Conservation (phyloP, 495 filamentous ascomycete species). For the Entonaema liquescens region DNA sequence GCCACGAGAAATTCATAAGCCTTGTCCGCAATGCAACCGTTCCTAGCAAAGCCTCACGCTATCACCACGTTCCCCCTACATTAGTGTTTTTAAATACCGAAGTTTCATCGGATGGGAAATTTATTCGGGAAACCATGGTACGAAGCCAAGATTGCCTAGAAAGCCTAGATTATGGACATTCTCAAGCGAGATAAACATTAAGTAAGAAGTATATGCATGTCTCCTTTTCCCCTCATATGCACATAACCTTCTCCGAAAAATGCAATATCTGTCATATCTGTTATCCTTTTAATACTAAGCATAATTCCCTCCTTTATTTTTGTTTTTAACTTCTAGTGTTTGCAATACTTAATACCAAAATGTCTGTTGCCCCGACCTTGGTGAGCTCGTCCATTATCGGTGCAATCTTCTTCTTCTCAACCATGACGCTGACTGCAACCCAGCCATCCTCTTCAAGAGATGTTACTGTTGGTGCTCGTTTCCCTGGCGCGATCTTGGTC, state of each 20-base stretch:
- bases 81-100: background rate
- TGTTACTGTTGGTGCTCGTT: conserved; percentile 91
- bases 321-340: conserved; percentile 69
- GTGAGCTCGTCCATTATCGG: conserved; percentile 89
- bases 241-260: background rate
- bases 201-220: conserved; percentile 3
- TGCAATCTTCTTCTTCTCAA: conserved; percentile 88
- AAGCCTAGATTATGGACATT: background rate
- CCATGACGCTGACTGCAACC: conserved; percentile 95
- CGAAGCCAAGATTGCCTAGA: background rate
- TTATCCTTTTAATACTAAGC: background rate
- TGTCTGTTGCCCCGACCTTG: conserved; percentile 82
- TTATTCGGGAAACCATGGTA: conserved; percentile 1
- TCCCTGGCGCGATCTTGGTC: conserved; percentile 88
- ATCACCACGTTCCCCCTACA: background rate
- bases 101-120: background rate
- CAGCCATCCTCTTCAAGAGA: conserved; percentile 86
- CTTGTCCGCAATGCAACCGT: background rate
- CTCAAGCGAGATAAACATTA: conserved; percentile 8
- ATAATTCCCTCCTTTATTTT: background rate
- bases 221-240: background rate
- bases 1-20: background rate
- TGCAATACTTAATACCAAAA: conserved; percentile 85
- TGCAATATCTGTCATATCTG: background rate
- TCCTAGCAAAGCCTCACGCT: background rate